Percentiles rank a stretch among this genome's conserved stretches.
Conservation (phyloP, 2,329 filamentous ascomycete genomes). For the Aspergillus eucalypticola region DNA sequence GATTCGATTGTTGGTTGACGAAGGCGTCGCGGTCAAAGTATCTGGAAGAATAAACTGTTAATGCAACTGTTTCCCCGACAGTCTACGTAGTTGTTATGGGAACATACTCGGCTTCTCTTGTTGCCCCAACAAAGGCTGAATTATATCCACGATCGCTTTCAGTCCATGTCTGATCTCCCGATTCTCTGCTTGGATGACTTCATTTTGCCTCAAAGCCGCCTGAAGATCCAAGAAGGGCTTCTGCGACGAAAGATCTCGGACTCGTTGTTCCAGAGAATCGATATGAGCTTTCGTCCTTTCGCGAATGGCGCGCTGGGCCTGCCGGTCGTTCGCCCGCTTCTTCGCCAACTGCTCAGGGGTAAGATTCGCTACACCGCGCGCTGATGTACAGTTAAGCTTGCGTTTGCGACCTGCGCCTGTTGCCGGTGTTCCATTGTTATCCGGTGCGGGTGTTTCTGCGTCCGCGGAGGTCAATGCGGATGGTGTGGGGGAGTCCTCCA, state of each 20-base stretch:
- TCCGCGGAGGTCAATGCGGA: slow-evolving; percentile 27
- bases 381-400: slow-evolving; percentile 44
- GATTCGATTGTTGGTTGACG: slow-evolving; percentile 18
- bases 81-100: no score
- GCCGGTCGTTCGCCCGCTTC: slow-evolving; percentile 87
- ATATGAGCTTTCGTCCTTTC: slow-evolving; percentile 81
- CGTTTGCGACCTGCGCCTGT: slow-evolving; percentile 41
- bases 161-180: slow-evolving; percentile 72
- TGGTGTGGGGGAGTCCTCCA: slow-evolving; percentile 30
- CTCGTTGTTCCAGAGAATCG: slow-evolving; percentile 69
- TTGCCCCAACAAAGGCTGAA: slow-evolving; percentile 46
- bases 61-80: background rate
- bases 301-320: slow-evolving; percentile 81
- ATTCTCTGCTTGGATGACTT: slow-evolving; percentile 76
- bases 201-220: slow-evolving; percentile 71
- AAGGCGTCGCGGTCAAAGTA: slow-evolving; percentile 18
- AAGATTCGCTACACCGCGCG: slow-evolving; percentile 80
- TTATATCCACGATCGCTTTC: slow-evolving; percentile 61
- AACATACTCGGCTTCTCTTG: slow-evolving; percentile 48
- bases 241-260: slow-evolving; percentile 74
- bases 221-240: slow-evolving; percentile 84
- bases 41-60: slow-evolving; percentile 3
- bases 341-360: slow-evolving; percentile 85
- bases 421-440: slow-evolving; percentile 20
- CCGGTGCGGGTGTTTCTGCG: slow-evolving; percentile 21